Percentiles rank a stretch among this genome's conserved stretches.
Evolutionary conservation across 1,284 basidiomycete genomes (phyloP).

Genomic region (Apiotrichum siamense): DNA sequence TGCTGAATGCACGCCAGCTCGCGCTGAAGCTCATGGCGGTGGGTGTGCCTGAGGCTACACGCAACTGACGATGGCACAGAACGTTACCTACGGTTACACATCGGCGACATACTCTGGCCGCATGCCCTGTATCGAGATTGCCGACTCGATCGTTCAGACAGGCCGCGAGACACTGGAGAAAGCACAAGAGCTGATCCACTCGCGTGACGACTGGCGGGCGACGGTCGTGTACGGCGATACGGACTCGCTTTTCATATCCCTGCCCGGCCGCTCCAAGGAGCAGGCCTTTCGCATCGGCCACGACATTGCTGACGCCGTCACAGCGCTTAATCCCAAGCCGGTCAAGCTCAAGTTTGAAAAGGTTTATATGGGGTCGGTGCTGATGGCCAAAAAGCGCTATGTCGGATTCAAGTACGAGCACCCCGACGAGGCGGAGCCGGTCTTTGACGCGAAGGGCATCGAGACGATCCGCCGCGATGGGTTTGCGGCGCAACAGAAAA

Average conservation of each 20-base stretch:
- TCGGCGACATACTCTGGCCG: constrained; percentile 87
- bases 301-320: constrained; percentile 84
- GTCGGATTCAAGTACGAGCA: constrained; percentile 92
- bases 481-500: constrained; percentile 77
- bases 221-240: constrained; percentile 98
- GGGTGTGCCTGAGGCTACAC: constrained; percentile 8
- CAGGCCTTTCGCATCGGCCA: constrained; percentile 89
- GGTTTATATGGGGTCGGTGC: constrained; percentile 87
- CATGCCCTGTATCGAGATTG: constrained; percentile 98
- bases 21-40: constrained; percentile 69
- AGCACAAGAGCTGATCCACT: constrained; percentile 77
- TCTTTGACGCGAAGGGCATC: constrained; percentile 95
- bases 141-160: constrained; percentile 94
- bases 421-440: constrained; percentile 68
- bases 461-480: constrained; percentile 93
- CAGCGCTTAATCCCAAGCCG: constrained; percentile 78
- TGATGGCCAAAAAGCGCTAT: constrained; percentile 95
- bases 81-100: constrained; percentile 94
- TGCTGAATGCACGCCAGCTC: constrained; percentile 81
- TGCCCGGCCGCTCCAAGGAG: constrained; percentile 82
- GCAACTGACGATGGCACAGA: constrained; percentile 46
- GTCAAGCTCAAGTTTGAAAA: constrained; percentile 98
- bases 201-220: constrained; percentile 76
- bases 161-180: constrained; percentile 93
- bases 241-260: constrained; percentile 86